Evolutionary conservation across 148 eudicot species (phyloP).

Genomic region (Vaccinium myrtillus): DNA sequence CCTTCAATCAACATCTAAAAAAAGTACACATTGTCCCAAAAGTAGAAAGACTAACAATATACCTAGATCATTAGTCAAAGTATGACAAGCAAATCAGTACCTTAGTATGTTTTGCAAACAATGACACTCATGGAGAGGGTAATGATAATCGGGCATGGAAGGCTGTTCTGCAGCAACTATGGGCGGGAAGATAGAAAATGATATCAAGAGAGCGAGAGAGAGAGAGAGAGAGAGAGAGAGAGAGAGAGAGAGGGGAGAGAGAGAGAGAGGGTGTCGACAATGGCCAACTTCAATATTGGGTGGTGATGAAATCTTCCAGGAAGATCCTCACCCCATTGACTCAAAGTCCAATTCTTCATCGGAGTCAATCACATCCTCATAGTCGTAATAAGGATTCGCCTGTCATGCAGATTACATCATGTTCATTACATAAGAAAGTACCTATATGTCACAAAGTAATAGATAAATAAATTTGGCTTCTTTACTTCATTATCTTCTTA

Average conservation of each 20-base stretch:
- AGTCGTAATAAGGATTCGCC: slow-evolving; percentile 87
- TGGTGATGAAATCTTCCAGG: slow-evolving; percentile 21
- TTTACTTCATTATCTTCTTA: neutral
- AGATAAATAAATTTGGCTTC: neutral
- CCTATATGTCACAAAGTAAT: neutral
- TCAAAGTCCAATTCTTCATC: slow-evolving; percentile 86
- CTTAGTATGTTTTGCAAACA: neutral
- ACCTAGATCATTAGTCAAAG: too few relatives aligned
- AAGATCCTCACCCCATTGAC: slow-evolving; percentile 55
- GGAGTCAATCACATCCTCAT: slow-evolving; percentile 72
- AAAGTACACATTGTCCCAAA: too few relatives aligned
- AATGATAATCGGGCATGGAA: neutral
- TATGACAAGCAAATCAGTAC: neutral
- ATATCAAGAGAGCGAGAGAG: too few relatives aligned
- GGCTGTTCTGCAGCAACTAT: neutral
- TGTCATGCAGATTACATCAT: slow-evolving; percentile 30
- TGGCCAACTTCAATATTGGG: neutral
- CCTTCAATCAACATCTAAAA: too few relatives aligned
- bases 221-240: neutral
- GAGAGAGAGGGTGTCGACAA: neutral
- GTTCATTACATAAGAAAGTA: neutral
- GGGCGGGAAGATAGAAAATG: too few relatives aligned
- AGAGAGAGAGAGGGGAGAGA: neutral
- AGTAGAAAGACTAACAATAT: too few relatives aligned
- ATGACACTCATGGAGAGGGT: neutral